Conservation (phyloP, 129 eudicot species). For the Erigeron canadensis region DNA sequence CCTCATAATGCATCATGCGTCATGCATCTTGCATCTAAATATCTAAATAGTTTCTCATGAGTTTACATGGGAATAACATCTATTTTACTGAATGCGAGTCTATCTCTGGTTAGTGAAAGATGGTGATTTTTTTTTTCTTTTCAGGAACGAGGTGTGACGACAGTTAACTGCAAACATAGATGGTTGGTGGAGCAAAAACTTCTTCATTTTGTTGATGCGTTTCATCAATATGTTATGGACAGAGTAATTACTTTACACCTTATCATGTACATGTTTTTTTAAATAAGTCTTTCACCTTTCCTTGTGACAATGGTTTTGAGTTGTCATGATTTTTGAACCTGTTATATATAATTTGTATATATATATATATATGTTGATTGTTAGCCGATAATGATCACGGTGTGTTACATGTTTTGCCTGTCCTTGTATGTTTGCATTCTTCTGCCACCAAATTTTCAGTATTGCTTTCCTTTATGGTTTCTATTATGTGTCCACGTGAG, state of each 20-base stretch:
- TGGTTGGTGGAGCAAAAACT: slow-evolving; percentile 96
- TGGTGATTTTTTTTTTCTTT: slow-evolving; percentile 4
- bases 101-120: slow-evolving; percentile 1
- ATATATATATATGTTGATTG: background rate
- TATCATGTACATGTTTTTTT: background rate
- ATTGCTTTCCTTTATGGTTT: too few species aligned
- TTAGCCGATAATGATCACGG: background rate
- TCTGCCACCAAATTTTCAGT: too few species aligned
- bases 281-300: background rate
- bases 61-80: background rate
- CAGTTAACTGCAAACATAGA: slow-evolving; percentile 66
- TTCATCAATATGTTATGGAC: slow-evolving; percentile 99
- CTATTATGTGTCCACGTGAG: too few species aligned
- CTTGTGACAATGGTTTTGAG: too few species aligned
- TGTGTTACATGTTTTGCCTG: background rate
- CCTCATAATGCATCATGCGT: too few species aligned
- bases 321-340: too few species aligned
- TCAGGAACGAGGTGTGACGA: slow-evolving; percentile 67
- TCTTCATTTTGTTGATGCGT: slow-evolving; percentile 95
- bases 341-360: too few species aligned
- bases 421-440: background rate
- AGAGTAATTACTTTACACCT: slow-evolving; percentile 54
- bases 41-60: background rate
- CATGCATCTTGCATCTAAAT: too few species aligned
- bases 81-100: background rate